Evolutionary conservation across 2,329 filamentous ascomycete genomes (phyloP), one percentile per base, ranked within the genome.

Genomic region (Thyridium curvatum): DNA sequence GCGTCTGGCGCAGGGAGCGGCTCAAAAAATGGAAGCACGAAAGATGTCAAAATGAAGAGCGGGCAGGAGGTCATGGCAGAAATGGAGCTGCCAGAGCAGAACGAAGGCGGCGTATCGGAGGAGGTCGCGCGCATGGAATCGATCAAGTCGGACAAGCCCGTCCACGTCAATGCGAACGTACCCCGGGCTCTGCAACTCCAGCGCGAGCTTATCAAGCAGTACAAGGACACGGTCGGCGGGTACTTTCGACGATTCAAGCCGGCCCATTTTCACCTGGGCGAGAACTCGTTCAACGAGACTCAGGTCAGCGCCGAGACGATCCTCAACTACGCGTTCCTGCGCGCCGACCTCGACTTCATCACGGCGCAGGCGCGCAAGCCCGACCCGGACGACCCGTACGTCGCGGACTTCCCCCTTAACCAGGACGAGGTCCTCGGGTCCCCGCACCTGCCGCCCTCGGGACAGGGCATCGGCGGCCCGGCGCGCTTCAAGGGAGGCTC

Each of bases 231-330:
- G 0, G 84, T 98, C 6, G 93, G 93, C 35, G 93, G 93, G 26
- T 98, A 98, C 64, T 98, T 95, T 57, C 79, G 86, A 43, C 81
- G 93, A 32, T 97, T 97, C 66, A 82, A 79, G 49, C 91, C 93
- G 0, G 74, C 86, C 35, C 75, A 86, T 60, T 96, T 95, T 50
- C 60, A 64, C 39, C 46, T 71, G 7, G 59, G 17, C 52, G 54
- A 33, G 45, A 36, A 17, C 12, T 38, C 44, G 13, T 26, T 26
- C 21, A 26, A 52, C 18, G 55, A 60, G 26, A 52, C 54, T 12
- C 59, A 72, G 12, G 71, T 82, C 29, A 79, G 79, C 12, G 76
- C 90, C 44, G 84, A 91, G 54, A 79, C 85, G 1, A 79, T 94
- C 29, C 70, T 98, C 38, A 85, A 85, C 42, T 97, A 97, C 61